Evolutionary conservation across 192 early-diverging fungal genomes (phyloP).

Genomic region (Chytriomyces hyalinus): DNA sequence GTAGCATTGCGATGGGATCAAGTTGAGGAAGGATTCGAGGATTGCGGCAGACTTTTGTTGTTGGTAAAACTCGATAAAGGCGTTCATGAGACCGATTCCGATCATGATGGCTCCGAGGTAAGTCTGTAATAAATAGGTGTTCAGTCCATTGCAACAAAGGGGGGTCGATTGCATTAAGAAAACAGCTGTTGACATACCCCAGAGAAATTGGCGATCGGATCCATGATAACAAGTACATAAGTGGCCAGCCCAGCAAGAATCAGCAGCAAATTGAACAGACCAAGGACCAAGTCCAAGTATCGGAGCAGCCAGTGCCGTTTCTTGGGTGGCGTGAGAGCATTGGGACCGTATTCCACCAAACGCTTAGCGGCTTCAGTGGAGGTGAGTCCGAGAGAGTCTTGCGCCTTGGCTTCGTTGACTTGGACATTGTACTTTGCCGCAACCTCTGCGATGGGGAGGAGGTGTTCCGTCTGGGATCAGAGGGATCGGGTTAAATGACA

Average conservation of each 20-base stretch:
- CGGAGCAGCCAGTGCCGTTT: conserved; percentile 74
- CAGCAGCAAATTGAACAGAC: conserved; percentile 90
- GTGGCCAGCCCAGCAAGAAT: conserved; percentile 80
- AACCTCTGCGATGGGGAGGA: conserved; percentile 63
- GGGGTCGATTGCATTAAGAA: neutral
- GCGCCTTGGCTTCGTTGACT: conserved; percentile 66
- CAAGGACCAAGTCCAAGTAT: conserved; percentile 75
- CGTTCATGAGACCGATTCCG: conserved; percentile 86
- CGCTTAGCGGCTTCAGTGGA: conserved; percentile 65
- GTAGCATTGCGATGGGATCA: conserved; percentile 80
- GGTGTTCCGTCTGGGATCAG: conserved; percentile 61
- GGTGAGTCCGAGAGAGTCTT: conserved; percentile 73
- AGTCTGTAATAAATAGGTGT: conserved; percentile 52
- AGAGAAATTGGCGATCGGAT: conserved; percentile 72
- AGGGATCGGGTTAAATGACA: neutral
- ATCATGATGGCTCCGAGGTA: conserved; percentile 92
- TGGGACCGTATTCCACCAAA: conserved; percentile 77
- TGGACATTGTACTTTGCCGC: conserved; percentile 51
- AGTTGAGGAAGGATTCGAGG: conserved; percentile 86
- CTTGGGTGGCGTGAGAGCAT: conserved; percentile 87
- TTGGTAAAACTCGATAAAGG: conserved; percentile 92
- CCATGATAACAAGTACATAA: conserved; percentile 81
- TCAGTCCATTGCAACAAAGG: neutral
- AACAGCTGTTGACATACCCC: conserved; percentile 64
- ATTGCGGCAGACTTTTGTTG: conserved; percentile 86